phyloP scores from a whole-genome alignment of 805 yeast genomes.

The Saccharomycopsis sp. region DNA sequence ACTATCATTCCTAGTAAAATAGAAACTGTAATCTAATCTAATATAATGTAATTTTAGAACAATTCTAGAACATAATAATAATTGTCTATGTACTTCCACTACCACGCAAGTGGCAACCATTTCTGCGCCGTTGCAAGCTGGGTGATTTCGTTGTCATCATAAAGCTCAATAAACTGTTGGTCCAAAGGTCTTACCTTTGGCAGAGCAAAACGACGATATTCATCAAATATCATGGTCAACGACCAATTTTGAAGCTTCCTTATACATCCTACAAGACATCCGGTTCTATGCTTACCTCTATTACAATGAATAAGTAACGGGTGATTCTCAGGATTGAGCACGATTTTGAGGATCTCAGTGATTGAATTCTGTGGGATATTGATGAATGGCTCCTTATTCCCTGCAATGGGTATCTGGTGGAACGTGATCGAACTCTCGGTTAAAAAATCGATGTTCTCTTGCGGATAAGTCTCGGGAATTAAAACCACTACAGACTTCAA shows the following conservation, averaged over 20 bases:
- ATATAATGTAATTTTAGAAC: too few species aligned
- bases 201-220: constrained; percentile 86
- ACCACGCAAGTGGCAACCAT: constrained; percentile 72
- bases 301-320: constrained; percentile 93
- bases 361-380: constrained; percentile 62
- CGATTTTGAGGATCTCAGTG: constrained; percentile 74
- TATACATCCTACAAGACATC: constrained; percentile 90
- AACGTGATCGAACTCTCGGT: constrained; percentile 54
- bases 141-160: constrained; percentile 59
- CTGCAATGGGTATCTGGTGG: constrained; percentile 88
- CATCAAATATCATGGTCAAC: constrained; percentile 88
- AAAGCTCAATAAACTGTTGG: constrained; percentile 90
- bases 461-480: constrained; percentile 89
- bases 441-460: constrained; percentile 61
- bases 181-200: constrained; percentile 95
- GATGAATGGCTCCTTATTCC: constrained; percentile 92
- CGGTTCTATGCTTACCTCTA: constrained; percentile 94
- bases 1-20: too few species aligned
- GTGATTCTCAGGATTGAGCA: constrained; percentile 78
- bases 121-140: constrained; percentile 43
- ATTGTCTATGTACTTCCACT: too few species aligned
- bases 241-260: constrained; percentile 90
- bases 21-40: too few species aligned
- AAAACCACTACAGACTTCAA: constrained; percentile 75
- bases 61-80: too few species aligned